These are phyloP conservation scores for Alternaria triticimaculans DNA, from an alignment of 2,329 filamentous ascomycete genomes.

Conservation along the genomic window DNA sequence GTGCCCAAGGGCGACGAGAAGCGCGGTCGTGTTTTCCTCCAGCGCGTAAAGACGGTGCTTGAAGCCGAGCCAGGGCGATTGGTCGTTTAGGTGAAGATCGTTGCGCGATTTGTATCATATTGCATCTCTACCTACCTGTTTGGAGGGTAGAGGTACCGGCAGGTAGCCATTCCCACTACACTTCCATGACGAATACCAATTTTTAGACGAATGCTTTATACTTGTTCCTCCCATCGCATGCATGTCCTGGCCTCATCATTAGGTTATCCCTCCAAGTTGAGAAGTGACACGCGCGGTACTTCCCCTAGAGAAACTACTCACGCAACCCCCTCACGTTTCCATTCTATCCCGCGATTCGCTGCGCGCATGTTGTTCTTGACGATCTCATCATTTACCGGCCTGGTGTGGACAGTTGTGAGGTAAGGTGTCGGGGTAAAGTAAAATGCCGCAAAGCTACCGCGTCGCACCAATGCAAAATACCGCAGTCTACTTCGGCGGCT, in stretches of 20 bases:
- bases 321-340: background rate
- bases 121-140: constrained; percentile 17
- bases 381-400: background rate
- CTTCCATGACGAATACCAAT: background rate
- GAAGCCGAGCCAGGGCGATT: constrained; percentile 49
- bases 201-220: background rate
- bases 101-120: constrained; percentile 36
- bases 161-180: background rate
- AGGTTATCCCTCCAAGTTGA: no score
- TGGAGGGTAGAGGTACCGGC: background rate
- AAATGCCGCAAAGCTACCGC: background rate
- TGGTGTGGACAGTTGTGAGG: background rate
- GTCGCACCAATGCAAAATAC: background rate
- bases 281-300: background rate
- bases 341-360: background rate
- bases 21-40: constrained; percentile 80
- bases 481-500: background rate
- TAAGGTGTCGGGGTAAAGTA: background rate
- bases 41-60: constrained; percentile 82
- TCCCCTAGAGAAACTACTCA: background rate
- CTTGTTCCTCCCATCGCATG: background rate
- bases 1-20: constrained; percentile 82
- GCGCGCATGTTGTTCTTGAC: background rate
- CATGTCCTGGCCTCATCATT: no score
- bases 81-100: constrained; percentile 38